phyloP scores from a whole-genome alignment of 2,329 filamentous ascomycete species.

The Diplocarpon mali region DNA sequence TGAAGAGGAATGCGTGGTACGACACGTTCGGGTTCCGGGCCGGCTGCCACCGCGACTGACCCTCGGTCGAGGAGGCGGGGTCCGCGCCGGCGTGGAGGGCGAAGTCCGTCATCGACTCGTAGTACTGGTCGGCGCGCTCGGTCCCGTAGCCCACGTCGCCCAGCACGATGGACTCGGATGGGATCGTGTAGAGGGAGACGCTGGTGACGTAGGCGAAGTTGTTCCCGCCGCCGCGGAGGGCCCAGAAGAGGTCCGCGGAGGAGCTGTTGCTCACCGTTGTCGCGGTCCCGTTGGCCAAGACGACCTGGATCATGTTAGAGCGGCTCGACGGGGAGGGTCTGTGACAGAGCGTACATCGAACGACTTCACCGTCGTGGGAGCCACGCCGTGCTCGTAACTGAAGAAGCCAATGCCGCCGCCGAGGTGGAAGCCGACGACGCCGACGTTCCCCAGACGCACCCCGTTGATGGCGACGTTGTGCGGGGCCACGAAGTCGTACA shows the following conservation, averaged over 20 bases:
- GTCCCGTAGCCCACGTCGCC: constrained; percentile 1
- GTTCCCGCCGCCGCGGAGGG: constrained; percentile 31
- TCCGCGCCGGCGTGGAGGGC: not conserved
- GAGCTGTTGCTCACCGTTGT: constrained; percentile 25
- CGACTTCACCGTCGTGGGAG: too few species aligned
- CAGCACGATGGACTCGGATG: constrained; percentile 1
- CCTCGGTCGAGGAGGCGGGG: constrained; percentile 2
- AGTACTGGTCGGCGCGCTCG: not conserved
- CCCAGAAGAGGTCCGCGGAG: constrained; percentile 31
- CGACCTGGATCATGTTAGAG: too few species aligned
- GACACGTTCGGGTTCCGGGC: not conserved
- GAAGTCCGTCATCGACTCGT: not conserved
- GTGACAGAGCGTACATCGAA: too few species aligned
- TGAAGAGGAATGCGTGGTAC: too few species aligned
- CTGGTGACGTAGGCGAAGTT: constrained; percentile 31
- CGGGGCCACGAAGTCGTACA: too few species aligned
- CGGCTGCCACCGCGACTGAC: constrained; percentile 1
- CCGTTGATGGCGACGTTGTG: too few species aligned
- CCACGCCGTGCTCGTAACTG: too few species aligned
- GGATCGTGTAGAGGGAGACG: constrained; percentile 31
- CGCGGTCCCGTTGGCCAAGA: not conserved
- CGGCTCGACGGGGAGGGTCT: too few species aligned
- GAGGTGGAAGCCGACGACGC: too few species aligned
- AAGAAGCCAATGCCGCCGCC: too few species aligned
- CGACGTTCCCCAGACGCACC: too few species aligned